Evolutionary conservation across 2,329 filamentous ascomycete species (phyloP).

Genomic region (Scedosporium minutisporum): DNA sequence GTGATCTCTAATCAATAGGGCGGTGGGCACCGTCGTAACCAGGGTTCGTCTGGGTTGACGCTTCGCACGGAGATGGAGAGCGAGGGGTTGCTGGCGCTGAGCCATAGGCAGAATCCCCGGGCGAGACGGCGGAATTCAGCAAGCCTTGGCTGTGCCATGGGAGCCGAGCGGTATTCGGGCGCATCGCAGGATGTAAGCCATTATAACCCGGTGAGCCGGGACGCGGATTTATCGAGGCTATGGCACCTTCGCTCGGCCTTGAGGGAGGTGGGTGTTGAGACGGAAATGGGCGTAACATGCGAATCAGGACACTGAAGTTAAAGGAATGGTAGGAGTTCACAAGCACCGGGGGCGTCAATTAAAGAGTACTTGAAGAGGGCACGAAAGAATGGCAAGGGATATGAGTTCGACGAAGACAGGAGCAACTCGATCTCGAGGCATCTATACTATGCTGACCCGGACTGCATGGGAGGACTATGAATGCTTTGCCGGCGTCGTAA

Average conservation of each 20-base stretch:
- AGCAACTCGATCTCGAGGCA: not conserved
- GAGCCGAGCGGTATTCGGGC: not conserved
- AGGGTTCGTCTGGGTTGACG: no score
- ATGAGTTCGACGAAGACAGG: not conserved
- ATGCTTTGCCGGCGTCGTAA: not conserved
- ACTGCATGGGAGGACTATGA: not conserved
- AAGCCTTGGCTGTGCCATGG: not conserved
- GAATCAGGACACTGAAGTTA: not conserved
- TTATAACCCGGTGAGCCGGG: not conserved
- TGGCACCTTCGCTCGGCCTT: no score
- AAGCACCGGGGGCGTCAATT: not conserved
- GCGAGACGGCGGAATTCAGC: not conserved
- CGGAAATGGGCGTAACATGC: not conserved
- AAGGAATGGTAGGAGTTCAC: not conserved
- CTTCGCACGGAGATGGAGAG: not conserved
- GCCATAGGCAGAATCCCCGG: conserved; percentile 4
- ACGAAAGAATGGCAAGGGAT: not conserved
- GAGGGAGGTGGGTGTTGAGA: not conserved
- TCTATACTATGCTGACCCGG: not conserved
- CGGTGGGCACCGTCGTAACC: not conserved
- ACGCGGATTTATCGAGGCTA: not conserved
- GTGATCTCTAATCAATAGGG: not conserved
- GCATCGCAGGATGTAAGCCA: not conserved
- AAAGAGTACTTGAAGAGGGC: not conserved
- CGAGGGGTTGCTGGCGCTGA: not conserved